Evolutionary conservation across 2,329 filamentous ascomycete genomes (phyloP), one percentile per base, ranked within the genome.

Genomic region (Penicillium rolfsii): DNA sequence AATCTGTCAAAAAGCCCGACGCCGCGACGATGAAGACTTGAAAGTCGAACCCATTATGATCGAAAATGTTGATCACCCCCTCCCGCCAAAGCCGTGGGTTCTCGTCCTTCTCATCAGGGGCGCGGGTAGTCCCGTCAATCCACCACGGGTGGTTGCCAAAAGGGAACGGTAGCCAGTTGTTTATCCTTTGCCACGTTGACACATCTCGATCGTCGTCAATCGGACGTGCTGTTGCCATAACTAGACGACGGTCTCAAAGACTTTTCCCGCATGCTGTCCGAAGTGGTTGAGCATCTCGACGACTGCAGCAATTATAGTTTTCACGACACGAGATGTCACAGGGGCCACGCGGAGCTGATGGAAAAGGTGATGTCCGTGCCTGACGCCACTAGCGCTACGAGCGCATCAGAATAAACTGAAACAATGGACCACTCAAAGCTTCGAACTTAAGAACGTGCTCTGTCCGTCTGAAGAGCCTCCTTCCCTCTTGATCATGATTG

Each of bases 1-100:
- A 59, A 9, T 59, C 57, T n/a, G 57, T 59, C 46, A 59, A 28
- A 16, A 59, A 59, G 19, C 57, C 57, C 8, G 57, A 59, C 3
- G 57, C 57, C 14, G 57, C 57, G 38, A 59, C 57, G 50, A 59
- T 54, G 38, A 59, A 59, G 30, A 59, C 57, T 24, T 59, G 57
- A 28, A 54, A 45, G 30, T 59, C 57, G 22, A 59, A 59, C 3
- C 50, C 57, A 54, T 59, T 59, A 16, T 53, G 43, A 33, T 59
- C 57, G 12, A 59, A 59, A 8, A 59, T 59, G 26, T 54, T 46
- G 28, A 59, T 59, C 19, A 59, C 57, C 5, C 33, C 50, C 19
- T 45, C 19, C 16, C 57, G 49, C 57, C 57, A 55, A 38, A 48
- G 19, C 8, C 38, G 49, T 22, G 57, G 57, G 16, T 59, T 35